Percentiles rank a stretch among this genome's conserved stretches.
phyloP scores from a whole-genome alignment of 192 early-diverging fungal genomes.

The Backusella tuberculispora region DNA sequence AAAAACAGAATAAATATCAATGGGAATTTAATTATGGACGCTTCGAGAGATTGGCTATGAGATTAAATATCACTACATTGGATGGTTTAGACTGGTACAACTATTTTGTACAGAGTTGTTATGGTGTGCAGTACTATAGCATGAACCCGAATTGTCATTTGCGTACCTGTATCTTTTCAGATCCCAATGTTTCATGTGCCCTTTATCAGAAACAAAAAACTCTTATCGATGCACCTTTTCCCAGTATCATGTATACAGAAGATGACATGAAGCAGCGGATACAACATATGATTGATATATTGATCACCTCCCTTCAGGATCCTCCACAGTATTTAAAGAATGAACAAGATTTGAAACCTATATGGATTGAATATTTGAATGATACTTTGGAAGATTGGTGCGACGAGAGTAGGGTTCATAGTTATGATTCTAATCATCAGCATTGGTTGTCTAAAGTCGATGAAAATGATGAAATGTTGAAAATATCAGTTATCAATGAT shows the following conservation, averaged over 20 bases:
- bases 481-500: constrained; percentile 16
- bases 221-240: constrained; percentile 11
- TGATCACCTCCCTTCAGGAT: constrained; percentile 3
- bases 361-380: constrained; percentile 24
- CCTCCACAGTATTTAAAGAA: neutral
- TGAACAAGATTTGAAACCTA: neutral
- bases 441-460: constrained; percentile 5
- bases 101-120: constrained; percentile 22
- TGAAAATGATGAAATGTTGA: constrained; percentile 19
- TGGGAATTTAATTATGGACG: neutral
- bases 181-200: neutral
- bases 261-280: constrained; percentile 23
- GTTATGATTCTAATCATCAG: neutral
- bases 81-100: constrained; percentile 12
- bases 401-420: neutral
- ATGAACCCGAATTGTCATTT: neutral
- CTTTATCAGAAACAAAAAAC: constrained; percentile 5
- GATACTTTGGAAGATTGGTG: constrained; percentile 28
- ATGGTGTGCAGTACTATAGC: constrained; percentile 10
- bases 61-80: neutral
- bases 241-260: constrained; percentile 29
- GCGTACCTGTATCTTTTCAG: neutral
- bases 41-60: neutral
- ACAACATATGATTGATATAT: constrained; percentile 25
- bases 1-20: neutral